A percentile compares a stretch with the other conserved stretches of the same genome.
Evolutionary conservation across 768 basidiomycete genomes (phyloP).

Genomic region (Lactarius vividus): DNA sequence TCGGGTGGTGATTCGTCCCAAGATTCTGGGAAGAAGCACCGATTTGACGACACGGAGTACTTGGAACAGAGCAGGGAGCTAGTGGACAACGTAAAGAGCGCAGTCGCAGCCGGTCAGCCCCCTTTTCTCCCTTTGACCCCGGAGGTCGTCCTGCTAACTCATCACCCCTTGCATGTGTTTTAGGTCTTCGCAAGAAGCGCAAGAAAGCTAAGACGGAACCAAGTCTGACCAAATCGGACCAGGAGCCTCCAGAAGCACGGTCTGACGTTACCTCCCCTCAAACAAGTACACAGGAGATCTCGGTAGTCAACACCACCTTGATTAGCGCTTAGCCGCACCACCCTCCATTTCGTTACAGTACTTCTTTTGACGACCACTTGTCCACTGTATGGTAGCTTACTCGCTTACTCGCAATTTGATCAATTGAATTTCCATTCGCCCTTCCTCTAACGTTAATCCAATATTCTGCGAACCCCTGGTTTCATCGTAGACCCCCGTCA

Average conservation of each 20-base stretch:
- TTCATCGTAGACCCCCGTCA: background rate
- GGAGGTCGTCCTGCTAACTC: background rate
- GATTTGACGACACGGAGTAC: constrained; percentile 90
- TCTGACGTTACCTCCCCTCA: background rate
- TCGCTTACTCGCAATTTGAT: background rate
- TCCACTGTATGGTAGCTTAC: background rate
- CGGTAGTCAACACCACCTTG: background rate
- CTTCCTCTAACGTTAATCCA: background rate
- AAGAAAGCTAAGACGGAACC: constrained; percentile 57
- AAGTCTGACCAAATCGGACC: constrained; percentile 1
- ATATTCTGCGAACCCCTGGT: background rate
- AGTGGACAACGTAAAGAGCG: constrained; percentile 86
- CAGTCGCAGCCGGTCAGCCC: constrained; percentile 74
- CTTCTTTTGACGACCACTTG: background rate
- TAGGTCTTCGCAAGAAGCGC: constrained; percentile 71
- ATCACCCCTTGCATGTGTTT: constrained; percentile 20
- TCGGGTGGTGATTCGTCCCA: constrained; percentile 41
- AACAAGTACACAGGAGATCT: background rate
- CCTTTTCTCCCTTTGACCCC: constrained; percentile 27
- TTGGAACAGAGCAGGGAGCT: constrained; percentile 89
- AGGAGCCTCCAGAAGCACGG: background rate
- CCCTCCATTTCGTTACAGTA: no score
- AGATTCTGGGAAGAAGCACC: constrained; percentile 74
- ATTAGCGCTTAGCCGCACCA: constrained; percentile 8
- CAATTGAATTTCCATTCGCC: constrained; percentile 3